Base-by-base conservation (phyloP, 169 alveolate genomes). In the Plasmodium reichenowi region DNA sequence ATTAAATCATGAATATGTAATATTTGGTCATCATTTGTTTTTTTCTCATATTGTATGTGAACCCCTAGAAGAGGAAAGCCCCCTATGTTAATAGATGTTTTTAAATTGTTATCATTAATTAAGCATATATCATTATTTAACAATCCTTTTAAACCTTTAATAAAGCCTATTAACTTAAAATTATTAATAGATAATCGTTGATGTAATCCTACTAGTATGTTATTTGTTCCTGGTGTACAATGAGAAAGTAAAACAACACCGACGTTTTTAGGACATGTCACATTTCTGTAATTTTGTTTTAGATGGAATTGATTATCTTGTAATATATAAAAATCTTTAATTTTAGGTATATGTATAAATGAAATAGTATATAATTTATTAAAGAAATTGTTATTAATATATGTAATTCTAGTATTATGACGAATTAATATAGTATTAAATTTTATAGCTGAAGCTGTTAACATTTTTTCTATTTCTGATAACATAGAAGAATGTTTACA, bases 231-330 rank as follows among this genome's bases (percentile, higher is more conserved):
- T 7, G 88, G 88, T 0, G 62, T 48, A 9, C 54, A 20, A 22
- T 75, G 88, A 17, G 88, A 75, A 10, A 75, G 56, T 38, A 75
- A 22, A 4, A 47, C 88, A 75, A 75, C 72, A 0, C 88, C 88
- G 9, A 62, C 63, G 13, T 48, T 75, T 62, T 52, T 32, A 26
- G 20, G 47, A 75, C 0, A 29, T 13, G 72, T 2, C 0, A 8
- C 10, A 8, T 10, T 56, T 29, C 86, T 56, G 15, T 6, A 2
- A 54, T 48, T 73, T 43, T 62, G 38, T 10, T 73, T 73, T 12
- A 54, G 6, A 73, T 32, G 45, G n/a, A 62, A 26, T 1, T 56
- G 24, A 10, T 50, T 13, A 0, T 8, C 64, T 3, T 15, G 48
- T n/a, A 75, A 32, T 2, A 62, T 43, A 47, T 75, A 75, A 12